Base-by-base conservation (phyloP, 2,329 filamentous ascomycete genomes). In the Plectosphaerella cucumerina region DNA sequence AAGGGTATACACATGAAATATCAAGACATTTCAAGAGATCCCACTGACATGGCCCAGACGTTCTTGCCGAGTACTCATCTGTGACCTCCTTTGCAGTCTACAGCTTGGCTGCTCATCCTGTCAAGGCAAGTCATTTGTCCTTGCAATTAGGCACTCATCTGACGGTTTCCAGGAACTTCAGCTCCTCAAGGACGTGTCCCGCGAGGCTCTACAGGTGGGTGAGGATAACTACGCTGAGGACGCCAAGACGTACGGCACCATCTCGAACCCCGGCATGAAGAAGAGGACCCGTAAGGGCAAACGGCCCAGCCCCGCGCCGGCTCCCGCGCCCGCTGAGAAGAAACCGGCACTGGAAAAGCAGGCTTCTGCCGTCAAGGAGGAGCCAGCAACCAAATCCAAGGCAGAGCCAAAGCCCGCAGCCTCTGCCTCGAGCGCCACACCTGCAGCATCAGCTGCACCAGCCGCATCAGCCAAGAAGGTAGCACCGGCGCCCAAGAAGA, bases 81-180 rank as follows among this genome's bases (percentile, higher is more conserved):
- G 82, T 96, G 49, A 78, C 77, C 0, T 88, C 89, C 1, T 85
- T 96, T 53, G 90, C 97, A 60, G 73, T 97, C 42, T 97, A 97
- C 72, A 96, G 91, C 61, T 64, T 97, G 17, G 85, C 89, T 41
- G 79, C 88, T 1, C 79, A 83, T 35, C 79, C 84, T 1, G 73
- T 91, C 15, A 86, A 85, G 66, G 85, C 82, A 69, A 39, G 65
- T 10, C 15, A 3, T 45, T 12, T 14, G 5, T 17, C 34, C 5
- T 14, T 15, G 21, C 34, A 17, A 15, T 2, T 20, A 10, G 12
- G 22, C 5, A 18, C n/a, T 17, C 6, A 4, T 15, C 17, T 42
- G n/a, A 26, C 37, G 6, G 9, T 2, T 21, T 26, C 5, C 20
- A 73, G 64, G 79, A 93, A 62, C 69, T 94, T 17, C 82, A 89